Evolutionary conservation across 306 rosid species (phyloP).

Genomic region (Astragalus membranaceus): DNA sequence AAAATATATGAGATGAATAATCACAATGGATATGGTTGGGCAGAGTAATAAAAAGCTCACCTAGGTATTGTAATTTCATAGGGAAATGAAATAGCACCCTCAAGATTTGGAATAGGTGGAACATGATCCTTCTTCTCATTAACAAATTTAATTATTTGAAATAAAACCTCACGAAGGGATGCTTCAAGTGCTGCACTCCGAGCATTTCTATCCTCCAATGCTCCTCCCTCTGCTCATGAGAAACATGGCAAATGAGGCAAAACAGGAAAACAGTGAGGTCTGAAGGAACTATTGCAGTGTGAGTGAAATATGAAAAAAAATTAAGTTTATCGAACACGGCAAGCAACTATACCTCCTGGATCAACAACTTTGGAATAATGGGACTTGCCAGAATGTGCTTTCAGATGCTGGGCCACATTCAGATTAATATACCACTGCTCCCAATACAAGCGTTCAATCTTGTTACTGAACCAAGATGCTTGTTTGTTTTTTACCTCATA

Average conservation of each 20-base stretch:
- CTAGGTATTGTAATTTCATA: constrained; percentile 85
- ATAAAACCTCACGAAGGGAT: constrained; percentile 79
- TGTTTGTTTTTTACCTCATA: constrained; percentile 84
- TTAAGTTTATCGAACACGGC: not conserved
- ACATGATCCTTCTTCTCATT: constrained; percentile 97
- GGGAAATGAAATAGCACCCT: constrained; percentile 70
- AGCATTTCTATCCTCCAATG: constrained; percentile 60
- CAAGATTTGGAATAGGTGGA: constrained; percentile 78
- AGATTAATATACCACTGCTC: constrained; percentile 95
- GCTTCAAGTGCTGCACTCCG: constrained; percentile 81
- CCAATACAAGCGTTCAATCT: constrained; percentile 78
- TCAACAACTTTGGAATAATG: constrained; percentile 69
- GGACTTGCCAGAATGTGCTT: constrained; percentile 63
- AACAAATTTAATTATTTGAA: constrained; percentile 90
- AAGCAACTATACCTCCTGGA: constrained; percentile 57
- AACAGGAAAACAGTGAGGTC: not conserved
- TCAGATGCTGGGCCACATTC: constrained; percentile 66
- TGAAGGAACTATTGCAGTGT: not conserved
- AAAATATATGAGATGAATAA: not conserved
- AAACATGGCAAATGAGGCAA: not conserved
- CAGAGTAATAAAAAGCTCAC: constrained; percentile 32
- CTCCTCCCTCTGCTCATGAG: constrained; percentile 51
- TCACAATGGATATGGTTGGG: not conserved
- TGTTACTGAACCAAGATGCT: constrained; percentile 78
- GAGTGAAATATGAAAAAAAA: constrained; percentile 15